phyloP scores from a whole-genome alignment of 352 stramenopile species.

The Phytophthora multivora region DNA sequence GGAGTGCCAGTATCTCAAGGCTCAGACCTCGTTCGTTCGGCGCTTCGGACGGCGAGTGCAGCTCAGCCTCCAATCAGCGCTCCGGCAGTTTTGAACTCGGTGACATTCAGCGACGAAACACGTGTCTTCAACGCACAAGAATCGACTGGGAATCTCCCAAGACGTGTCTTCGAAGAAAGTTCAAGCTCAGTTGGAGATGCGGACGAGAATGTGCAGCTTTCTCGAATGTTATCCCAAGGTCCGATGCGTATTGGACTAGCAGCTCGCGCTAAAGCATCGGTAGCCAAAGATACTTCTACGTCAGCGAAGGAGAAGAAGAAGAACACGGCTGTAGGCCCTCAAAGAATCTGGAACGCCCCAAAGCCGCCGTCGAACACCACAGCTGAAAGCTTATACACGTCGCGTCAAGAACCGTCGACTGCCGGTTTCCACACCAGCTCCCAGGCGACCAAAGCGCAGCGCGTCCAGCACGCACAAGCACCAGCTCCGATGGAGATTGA shows the following conservation, averaged over 20 bases:
- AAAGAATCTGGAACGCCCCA: conserved; percentile 43
- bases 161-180: conserved; percentile 26
- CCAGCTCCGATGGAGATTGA: conserved; percentile 26
- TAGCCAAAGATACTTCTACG: conserved; percentile 20
- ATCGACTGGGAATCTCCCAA: conserved; percentile 25
- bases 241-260: conserved; percentile 48
- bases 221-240: conserved; percentile 47
- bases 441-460: conserved; percentile 33
- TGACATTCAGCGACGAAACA: conserved; percentile 19
- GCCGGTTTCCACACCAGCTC: conserved; percentile 43
- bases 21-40: conserved; percentile 10
- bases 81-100: conserved; percentile 12
- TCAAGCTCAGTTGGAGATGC: conserved; percentile 20
- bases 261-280: conserved; percentile 27
- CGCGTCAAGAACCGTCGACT: conserved; percentile 33
- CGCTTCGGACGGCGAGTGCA: conserved; percentile 14
- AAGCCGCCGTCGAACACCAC: conserved; percentile 24
- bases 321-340: conserved; percentile 26
- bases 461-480: conserved; percentile 37
- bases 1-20: conserved; percentile 6
- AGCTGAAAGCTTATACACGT: conserved; percentile 38
- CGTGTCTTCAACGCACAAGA: conserved; percentile 15
- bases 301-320: conserved; percentile 32
- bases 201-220: conserved; percentile 14
- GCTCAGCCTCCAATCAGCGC: conserved; percentile 16